Evolutionary conservation across 2,329 filamentous ascomycete species (phyloP), one percentile per base, ranked within the genome.

Genomic region (Ceratocystis harringtonii): DNA sequence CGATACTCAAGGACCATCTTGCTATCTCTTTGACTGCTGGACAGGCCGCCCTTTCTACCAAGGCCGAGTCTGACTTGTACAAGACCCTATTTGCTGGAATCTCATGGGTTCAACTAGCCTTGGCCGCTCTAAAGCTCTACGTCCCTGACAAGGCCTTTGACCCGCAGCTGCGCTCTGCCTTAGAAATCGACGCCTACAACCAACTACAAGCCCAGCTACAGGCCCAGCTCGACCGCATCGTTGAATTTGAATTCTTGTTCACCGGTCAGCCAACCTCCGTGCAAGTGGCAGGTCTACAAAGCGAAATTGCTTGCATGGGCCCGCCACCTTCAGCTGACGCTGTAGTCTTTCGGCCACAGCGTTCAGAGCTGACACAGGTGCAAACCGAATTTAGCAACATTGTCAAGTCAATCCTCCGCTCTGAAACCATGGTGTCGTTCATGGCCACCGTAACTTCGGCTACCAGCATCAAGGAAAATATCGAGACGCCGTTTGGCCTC

Each of bases 101-200:
- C 25, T 86, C 88, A 4, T 94, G 92, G 84, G 80, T 91, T 32
- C 80, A 87, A 62, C 85, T 96, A 68, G 87, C 89, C 1, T 75
- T 92, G 22, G 86, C 86, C 17, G 83, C 87, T 48, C 78, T 97
- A 61, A 82, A 83, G 68, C 79, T 96, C 1, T 96, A 92, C 71
- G 85, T 97, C 1, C 92, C 95, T 0, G 87, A 95, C 73, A 86
- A 87, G 69, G 82, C 88, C 2, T 94, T 92, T 71, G 94, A 99
- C 73, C 94, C 94, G 1, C 82, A 86, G 67, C 78, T 86, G 66
- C 78, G 81, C 63, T 82, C 83, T 4, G 78, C 82, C 63, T 81
- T 96, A 19, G 86, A 90, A 70, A 81, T 84, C 22, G 77, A 80
- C 55, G 82, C 81, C 64, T 78, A 81, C 64, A 72, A 78, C 55